These are phyloP conservation scores for Chlamydomonas sphaeroides DNA, from an alignment of 139 green algal genomes.

Conservation along the genomic window DNA sequence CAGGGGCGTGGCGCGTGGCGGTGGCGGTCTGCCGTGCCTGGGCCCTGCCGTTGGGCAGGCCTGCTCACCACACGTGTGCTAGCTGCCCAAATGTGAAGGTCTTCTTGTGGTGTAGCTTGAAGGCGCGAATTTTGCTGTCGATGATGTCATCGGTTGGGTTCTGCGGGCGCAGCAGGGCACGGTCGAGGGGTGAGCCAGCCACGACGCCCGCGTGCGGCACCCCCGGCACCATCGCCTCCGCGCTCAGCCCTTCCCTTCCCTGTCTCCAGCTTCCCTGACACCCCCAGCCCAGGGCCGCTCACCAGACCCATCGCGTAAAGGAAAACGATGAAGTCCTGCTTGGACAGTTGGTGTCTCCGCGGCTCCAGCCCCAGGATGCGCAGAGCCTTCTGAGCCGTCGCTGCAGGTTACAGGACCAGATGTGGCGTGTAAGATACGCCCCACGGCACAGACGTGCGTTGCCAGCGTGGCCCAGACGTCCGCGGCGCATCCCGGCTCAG, in stretches of 20 bases:
- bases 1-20: too few species aligned
- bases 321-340: constrained; percentile 59
- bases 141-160: constrained; percentile 65
- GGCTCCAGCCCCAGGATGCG: constrained; percentile 46
- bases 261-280: too few species aligned
- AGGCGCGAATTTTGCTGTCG: constrained; percentile 53
- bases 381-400: constrained; percentile 46
- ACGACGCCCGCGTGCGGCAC: background rate
- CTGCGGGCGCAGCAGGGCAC: constrained; percentile 11
- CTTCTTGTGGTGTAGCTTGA: constrained; percentile 48
- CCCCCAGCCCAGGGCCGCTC: too few species aligned
- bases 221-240: too few species aligned
- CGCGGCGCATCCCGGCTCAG: too few species aligned
- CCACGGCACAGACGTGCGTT: background rate
- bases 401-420: constrained; percentile 34
- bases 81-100: constrained; percentile 58
- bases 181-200: too few species aligned
- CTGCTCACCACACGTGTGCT: constrained; percentile 59
- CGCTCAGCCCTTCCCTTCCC: too few species aligned
- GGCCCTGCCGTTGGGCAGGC: too few species aligned
- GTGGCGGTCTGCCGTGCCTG: too few species aligned
- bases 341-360: constrained; percentile 14
- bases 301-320: constrained; percentile 64
- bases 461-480: too few species aligned
- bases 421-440: background rate